These are phyloP conservation scores for Coprinopsis sp. DNA, from an alignment of 768 basidiomycete genomes.

Conservation along the genomic window DNA sequence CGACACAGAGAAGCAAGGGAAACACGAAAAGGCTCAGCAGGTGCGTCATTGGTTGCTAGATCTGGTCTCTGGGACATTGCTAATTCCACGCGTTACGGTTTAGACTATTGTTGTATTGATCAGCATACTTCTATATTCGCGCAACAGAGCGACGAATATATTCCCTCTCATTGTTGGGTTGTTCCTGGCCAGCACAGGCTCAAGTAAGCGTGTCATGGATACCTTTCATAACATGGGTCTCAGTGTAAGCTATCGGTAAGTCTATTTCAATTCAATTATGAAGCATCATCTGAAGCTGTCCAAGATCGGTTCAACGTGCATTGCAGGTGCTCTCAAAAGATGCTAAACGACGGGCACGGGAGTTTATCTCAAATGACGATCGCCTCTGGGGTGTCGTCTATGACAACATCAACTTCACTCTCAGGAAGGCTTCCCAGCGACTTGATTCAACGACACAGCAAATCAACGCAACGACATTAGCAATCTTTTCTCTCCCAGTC, in stretches of 20 bases:
- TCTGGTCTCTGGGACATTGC: not conserved
- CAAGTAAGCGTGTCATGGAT: not conserved
- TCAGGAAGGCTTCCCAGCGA: slow-evolving; percentile 25
- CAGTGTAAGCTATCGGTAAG: not conserved
- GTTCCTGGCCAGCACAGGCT: not conserved
- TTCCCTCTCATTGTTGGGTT: not conserved
- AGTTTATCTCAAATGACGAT: not conserved
- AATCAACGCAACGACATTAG: slow-evolving; percentile 15
- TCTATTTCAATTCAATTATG: not conserved
- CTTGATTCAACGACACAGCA: slow-evolving; percentile 26
- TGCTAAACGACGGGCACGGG: not conserved
- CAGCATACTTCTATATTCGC: not conserved
- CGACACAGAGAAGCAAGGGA: not conserved
- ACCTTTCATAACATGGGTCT: not conserved
- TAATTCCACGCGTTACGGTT: not conserved
- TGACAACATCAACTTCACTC: slow-evolving; percentile 31
- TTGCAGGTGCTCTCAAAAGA: not conserved
- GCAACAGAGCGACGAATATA: not conserved
- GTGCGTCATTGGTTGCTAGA: not conserved
- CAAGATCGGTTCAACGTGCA: not conserved
- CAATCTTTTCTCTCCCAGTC: not conserved
- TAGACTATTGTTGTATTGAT: not conserved
- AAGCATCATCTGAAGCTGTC: not conserved
- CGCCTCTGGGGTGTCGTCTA: slow-evolving; percentile 16
- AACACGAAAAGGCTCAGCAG: not conserved